Conservation (phyloP, 257 asterid species). For the Nicotiana tabacum region DNA sequence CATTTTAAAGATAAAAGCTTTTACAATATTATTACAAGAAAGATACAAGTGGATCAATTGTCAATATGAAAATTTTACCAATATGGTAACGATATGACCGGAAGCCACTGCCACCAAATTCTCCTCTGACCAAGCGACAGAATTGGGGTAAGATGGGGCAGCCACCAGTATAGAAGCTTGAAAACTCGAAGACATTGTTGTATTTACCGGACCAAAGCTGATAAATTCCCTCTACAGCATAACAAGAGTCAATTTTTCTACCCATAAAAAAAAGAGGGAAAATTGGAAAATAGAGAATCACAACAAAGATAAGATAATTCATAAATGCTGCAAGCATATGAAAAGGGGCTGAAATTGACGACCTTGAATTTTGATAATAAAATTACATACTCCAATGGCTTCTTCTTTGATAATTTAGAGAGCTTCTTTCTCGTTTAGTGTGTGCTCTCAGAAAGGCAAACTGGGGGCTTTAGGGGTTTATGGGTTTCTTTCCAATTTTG, state of each 20-base stretch:
- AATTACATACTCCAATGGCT: background rate
- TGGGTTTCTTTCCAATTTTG: background rate
- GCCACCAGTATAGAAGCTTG: constrained; percentile 56
- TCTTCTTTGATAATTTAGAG: constrained; percentile 1
- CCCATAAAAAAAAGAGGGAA: background rate
- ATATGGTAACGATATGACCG: constrained; percentile 49
- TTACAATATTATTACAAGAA: background rate
- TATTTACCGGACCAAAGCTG: background rate
- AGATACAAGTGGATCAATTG: background rate
- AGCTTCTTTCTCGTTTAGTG: background rate
- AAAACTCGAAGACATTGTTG: constrained; percentile 54
- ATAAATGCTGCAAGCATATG: background rate
- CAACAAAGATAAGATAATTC: background rate
- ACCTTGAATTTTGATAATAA: background rate
- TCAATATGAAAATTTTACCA: constrained; percentile 35
- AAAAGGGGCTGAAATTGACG: background rate
- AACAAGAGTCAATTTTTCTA: background rate
- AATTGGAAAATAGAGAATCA: background rate
- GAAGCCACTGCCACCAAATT: constrained; percentile 83
- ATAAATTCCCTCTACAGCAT: background rate
- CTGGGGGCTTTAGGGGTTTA: background rate
- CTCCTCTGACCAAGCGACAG: constrained; percentile 88
- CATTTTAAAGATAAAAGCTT: too few species aligned
- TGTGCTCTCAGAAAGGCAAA: background rate
- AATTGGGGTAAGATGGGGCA: constrained; percentile 60